These are phyloP conservation scores for Tolypocladium pustulatum DNA, from an alignment of 2,329 filamentous ascomycete genomes.

Conservation along the genomic window DNA sequence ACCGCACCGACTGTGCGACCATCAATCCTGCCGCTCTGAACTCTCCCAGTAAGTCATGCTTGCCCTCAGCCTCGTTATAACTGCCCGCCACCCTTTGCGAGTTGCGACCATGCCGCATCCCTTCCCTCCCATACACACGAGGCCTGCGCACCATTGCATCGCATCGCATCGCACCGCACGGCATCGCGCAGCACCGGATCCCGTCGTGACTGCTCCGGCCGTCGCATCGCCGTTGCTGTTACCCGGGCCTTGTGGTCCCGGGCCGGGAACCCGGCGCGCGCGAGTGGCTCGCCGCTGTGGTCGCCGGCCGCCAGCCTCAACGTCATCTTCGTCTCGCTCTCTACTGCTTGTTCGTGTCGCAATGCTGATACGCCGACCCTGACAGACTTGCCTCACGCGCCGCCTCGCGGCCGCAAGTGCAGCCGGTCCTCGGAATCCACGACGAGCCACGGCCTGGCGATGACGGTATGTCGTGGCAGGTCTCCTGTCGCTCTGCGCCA, in stretches of 20 bases:
- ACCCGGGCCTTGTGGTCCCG: not conserved
- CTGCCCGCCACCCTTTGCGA: constrained; percentile 3
- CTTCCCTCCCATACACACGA: not conserved
- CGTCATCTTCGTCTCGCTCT: not conserved
- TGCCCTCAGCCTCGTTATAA: constrained; percentile 2
- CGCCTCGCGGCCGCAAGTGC: constrained; percentile 64
- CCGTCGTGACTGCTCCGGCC: not conserved
- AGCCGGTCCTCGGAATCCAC: constrained; percentile 64
- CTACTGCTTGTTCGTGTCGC: constrained; percentile 1
- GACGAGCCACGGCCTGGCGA: constrained; percentile 45
- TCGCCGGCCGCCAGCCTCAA: not conserved
- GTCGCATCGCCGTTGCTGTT: not conserved
- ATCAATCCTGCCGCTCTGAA: constrained; percentile 86
- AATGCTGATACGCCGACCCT: constrained; percentile 14
- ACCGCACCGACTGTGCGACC: constrained; percentile 74
- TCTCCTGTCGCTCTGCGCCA: constrained; percentile 13
- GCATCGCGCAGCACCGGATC: not conserved
- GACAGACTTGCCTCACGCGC: constrained; percentile 39
- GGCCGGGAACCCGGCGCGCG: not conserved
- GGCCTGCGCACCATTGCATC: not conserved
- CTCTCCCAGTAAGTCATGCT: constrained; percentile 54
- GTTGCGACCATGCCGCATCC: constrained; percentile 7
- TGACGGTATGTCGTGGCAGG: constrained; percentile 55
- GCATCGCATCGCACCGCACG: not conserved
- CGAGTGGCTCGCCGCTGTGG: constrained; percentile 1